Conservation (phyloP, 305 asterid genomes). For the Rubia occidens region DNA sequence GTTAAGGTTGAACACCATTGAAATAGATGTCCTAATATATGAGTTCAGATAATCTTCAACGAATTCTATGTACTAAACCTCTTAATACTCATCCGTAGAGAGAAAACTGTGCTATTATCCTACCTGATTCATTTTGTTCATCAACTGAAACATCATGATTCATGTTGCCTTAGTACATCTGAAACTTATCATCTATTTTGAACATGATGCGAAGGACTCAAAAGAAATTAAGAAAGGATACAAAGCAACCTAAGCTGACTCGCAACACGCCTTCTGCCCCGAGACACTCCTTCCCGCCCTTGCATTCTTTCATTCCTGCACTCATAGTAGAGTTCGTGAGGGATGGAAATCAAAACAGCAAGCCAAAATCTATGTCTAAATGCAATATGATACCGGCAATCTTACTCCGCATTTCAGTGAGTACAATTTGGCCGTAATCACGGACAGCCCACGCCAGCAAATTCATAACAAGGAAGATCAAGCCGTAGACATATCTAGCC, state of each 20-base stretch:
- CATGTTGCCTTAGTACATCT: background rate
- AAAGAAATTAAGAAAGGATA: slow-evolving; percentile 22
- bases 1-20: slow-evolving; percentile 22
- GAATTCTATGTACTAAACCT: no score
- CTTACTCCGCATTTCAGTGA: slow-evolving; percentile 40
- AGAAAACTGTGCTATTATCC: no score
- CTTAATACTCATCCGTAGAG: no score
- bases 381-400: background rate
- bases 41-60: background rate
- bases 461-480: slow-evolving; percentile 35
- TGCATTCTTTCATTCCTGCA: slow-evolving; percentile 35
- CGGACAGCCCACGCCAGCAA: slow-evolving; percentile 52
- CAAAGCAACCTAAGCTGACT: slow-evolving; percentile 41
- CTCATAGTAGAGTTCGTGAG: slow-evolving; percentile 7
- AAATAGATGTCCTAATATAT: background rate
- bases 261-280: slow-evolving; percentile 41
- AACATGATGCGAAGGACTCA: background rate
- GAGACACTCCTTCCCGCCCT: slow-evolving; percentile 30
- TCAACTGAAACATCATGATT: background rate
- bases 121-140: background rate
- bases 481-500: slow-evolving; percentile 45
- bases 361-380: background rate
- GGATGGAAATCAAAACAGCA: background rate
- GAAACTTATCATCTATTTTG: background rate
- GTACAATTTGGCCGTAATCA: slow-evolving; percentile 33